These are phyloP conservation scores for Lotmaria passim DNA, from an alignment of 208 protist genomes.

Conservation along the genomic window DNA sequence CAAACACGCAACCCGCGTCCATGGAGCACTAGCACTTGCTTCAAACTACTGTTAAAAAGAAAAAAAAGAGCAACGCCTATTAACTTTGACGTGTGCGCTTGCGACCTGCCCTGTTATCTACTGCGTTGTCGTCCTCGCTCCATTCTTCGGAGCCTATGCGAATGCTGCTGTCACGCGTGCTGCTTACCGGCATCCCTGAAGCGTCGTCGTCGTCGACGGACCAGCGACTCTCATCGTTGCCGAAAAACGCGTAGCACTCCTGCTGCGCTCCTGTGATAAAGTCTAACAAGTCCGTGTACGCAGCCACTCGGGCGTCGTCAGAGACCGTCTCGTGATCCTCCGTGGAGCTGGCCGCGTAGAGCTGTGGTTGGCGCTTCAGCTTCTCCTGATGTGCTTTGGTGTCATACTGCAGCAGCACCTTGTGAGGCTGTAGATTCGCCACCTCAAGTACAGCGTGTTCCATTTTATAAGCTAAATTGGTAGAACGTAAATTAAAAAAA, in stretches of 20 bases:
- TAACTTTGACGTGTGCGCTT: slow-evolving; percentile 22
- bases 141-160: slow-evolving; percentile 41
- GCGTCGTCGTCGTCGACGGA: slow-evolving; percentile 20
- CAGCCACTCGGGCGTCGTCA: slow-evolving; percentile 11
- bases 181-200: background rate
- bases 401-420: slow-evolving; percentile 30
- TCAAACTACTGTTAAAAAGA: background rate
- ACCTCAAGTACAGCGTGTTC: slow-evolving; percentile 33
- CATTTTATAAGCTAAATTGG: too few species aligned
- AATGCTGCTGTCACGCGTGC: slow-evolving; percentile 24
- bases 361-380: slow-evolving; percentile 28
- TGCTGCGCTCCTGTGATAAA: slow-evolving; percentile 61
- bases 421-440: slow-evolving; percentile 3
- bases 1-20: too few species aligned
- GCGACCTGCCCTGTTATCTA: background rate
- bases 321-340: slow-evolving; percentile 24
- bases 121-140: slow-evolving; percentile 34
- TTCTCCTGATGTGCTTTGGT: slow-evolving; percentile 21
- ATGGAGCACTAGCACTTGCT: background rate
- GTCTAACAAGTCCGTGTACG: slow-evolving; percentile 50
- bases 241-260: slow-evolving; percentile 71
- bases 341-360: slow-evolving; percentile 20
- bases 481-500: background rate
- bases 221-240: slow-evolving; percentile 36
- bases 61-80: background rate